Base-by-base conservation (phyloP, 768 basidiomycete genomes). In the Boletus barrowsii region DNA sequence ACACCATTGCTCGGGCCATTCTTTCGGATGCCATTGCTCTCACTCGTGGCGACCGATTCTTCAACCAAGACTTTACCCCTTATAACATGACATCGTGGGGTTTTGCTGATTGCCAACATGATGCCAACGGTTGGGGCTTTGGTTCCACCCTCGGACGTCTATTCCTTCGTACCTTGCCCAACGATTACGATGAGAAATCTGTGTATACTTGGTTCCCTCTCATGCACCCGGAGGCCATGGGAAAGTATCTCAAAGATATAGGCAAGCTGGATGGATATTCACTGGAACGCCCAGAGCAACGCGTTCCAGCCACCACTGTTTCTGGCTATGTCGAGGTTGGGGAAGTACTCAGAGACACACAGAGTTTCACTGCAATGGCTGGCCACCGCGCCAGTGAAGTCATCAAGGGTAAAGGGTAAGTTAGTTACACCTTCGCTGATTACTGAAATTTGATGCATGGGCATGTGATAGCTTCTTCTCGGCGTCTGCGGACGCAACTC, bases 141-240 rank as follows among this genome's bases (percentile, higher is more conserved):
- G 90, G 90, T 20, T 71, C 67, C 10, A 87, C 80, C 13, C 79
- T 92, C 39, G 89, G 86, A 8, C 80, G 85, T 33, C 78, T 93
- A 32, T 72, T 93, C 69, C 73, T 90, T 46, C 87, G 91, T 43
- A 83, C 82, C 18, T 77, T 93, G 1, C 90, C 91, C 2, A 70
- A 83, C 46, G 73, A 89, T 64, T 93, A 78, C 71, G 77, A 79
- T 0, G 78, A 81, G 54, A 83, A 87, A 66, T 88, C 86, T 55
- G 73, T 82, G 44, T 93, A 89, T 65, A 83, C 91, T 4, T 91
- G 88, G 82, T 93, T 92, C 84, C 88, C 91, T n/a, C 76, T 93
- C 42, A 85, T 92, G 83, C 88, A 86, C 0, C 91, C 90, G 4
- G 73, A 77, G 0, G 68, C 83, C 3, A 91, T 92, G 89, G 72